These are phyloP conservation scores for Teratosphaeria epicoccoides DNA, from an alignment of 2,329 filamentous ascomycete genomes.

Conservation along the genomic window DNA sequence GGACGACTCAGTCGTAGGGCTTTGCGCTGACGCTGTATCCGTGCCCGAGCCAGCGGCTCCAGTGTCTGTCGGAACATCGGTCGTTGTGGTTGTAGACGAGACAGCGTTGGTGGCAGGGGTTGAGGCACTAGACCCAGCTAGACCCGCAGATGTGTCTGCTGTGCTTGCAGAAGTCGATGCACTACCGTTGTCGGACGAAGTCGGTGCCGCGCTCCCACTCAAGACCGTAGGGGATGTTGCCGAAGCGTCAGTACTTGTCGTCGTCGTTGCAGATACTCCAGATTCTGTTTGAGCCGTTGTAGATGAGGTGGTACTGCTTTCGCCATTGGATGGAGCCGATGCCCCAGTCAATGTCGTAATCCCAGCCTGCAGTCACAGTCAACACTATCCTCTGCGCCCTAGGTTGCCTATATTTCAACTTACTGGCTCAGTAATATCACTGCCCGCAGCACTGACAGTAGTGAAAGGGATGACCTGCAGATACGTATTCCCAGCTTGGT, in stretches of 20 bases:
- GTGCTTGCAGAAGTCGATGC: not conserved
- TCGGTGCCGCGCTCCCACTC: not conserved
- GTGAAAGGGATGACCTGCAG: not conserved
- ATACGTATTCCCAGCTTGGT: not conserved
- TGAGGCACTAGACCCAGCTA: not conserved
- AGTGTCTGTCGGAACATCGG: not conserved
- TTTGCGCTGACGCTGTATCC: not conserved
- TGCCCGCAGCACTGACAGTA: not conserved
- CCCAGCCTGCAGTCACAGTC: not conserved
- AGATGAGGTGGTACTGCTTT: not conserved
- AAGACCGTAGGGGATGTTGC: not conserved
- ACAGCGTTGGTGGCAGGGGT: not conserved
- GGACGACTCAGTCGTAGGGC: not conserved
- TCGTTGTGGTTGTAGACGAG: not conserved
- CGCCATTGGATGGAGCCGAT: not conserved
- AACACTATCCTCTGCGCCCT: not conserved
- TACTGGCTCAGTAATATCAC: not conserved
- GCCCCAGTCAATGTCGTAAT: not conserved
- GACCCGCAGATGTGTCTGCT: not conserved
- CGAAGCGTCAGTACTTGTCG: not conserved
- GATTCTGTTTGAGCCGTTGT: not conserved
- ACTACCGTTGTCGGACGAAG: not conserved
- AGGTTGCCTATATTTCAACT: too few species aligned
- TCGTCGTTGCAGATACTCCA: not conserved
- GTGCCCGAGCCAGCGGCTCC: not conserved